Evolutionary conservation across 164 flowering plant species (phyloP), one percentile per base, ranked within the genome.

Genomic region (Dillenia suffruticosa): DNA sequence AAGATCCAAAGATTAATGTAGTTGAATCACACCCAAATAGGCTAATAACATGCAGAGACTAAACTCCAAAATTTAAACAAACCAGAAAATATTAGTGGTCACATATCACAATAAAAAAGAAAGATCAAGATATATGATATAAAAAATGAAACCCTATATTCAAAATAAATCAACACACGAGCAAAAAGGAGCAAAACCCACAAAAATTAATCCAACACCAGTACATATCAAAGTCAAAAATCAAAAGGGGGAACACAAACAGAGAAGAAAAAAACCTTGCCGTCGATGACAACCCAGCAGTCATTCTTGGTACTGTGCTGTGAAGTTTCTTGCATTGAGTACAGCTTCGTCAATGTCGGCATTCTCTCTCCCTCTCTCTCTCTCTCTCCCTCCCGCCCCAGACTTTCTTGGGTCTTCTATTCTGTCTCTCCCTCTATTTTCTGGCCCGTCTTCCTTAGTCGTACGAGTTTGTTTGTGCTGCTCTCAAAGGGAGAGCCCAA

Each of bases 261-360:
- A 26, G 49, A 55, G 40, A 26, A 15, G 10, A 12, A 9, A 9
- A 22, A 10, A 16, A 89, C 97, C 91, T 85, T 88, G 73, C 89
- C 91, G 68, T 86, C 87, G 19, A 91, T 70, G 60, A 86, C 78
- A 53, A 87, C 61, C 97, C 97, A 91, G 66, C 95, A 91, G 60
- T 91, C 95, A 1, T 82, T 84, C 44, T 64, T 72, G 45, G 78
- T 73, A 70, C 75, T 85, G 76, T 91, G 97, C 46, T 70, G 70
- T 3, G 87, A 63, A 0, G 79, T 85, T 73, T 91, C 95, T 70
- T 88, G 75, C 87, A 82, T 66, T 10, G 70, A 49, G 68, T 46
- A 76, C 11, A 88, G 80, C 76, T 88, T 86, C 0, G 91, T 78
- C 48, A 88, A 66, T 9, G 89, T 84, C 55, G 96, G 91, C 96